These are phyloP conservation scores for Backusella westeae DNA, from an alignment of 192 early-diverging fungal species.

Conservation along the genomic window DNA sequence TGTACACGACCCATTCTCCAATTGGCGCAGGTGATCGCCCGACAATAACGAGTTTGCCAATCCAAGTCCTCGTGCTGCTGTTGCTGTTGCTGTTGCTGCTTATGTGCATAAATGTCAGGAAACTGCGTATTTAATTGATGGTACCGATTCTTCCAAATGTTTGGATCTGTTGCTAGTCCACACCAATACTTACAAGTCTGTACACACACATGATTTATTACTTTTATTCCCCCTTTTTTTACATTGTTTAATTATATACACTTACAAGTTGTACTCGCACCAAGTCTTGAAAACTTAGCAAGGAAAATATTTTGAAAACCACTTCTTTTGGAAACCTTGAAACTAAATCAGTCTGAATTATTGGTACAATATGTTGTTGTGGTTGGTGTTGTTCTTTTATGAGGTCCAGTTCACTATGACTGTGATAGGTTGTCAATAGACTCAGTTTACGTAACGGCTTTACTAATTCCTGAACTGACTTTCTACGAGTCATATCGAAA, in stretches of 20 bases:
- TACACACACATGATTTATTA: background rate
- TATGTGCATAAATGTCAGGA: constrained; percentile 24
- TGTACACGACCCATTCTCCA: constrained; percentile 33
- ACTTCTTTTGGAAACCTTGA: constrained; percentile 29
- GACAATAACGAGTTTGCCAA: constrained; percentile 32
- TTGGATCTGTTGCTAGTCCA: constrained; percentile 23
- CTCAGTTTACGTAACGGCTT: constrained; percentile 24
- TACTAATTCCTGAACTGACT: constrained; percentile 23
- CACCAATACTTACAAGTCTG: constrained; percentile 30
- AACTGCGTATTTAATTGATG: constrained; percentile 6
- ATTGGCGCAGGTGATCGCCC: constrained; percentile 7
- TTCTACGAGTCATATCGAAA: constrained; percentile 8
- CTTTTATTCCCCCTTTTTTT: background rate
- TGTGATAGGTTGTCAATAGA: background rate
- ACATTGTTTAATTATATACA: background rate
- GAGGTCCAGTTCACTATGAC: constrained; percentile 11
- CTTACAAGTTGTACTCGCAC: constrained; percentile 30
- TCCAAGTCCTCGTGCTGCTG: background rate
- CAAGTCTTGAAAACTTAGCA: constrained; percentile 25
- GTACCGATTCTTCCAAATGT: constrained; percentile 22
- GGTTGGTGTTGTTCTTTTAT: constrained; percentile 13
- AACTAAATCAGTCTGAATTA: constrained; percentile 12
- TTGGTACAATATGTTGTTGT: background rate
- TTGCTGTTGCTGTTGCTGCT: background rate
- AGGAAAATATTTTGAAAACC: constrained; percentile 15